Base-by-base conservation (phyloP, 140 eudicot species). In the Ambrosia hybrid region DNA sequence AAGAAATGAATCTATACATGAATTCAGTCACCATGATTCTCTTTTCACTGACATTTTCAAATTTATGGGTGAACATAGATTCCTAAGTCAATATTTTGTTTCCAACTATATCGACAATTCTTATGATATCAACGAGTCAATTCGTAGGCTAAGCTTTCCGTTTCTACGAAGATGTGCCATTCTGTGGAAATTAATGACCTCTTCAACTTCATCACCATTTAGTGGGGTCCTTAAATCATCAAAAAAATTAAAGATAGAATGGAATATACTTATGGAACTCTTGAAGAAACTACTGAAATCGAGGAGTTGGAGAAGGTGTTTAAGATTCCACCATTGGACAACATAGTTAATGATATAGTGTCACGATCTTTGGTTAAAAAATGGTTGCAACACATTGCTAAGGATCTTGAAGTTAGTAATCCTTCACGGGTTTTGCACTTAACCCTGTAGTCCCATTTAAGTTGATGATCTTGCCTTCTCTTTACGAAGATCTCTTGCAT, bases 401-500 rank as follows among this genome's bases (percentile, higher is more conserved):
- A 81, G 66, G 92, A 78, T 57, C 78, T 79, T 82, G 80, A 80
- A 80, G 79, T 52, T 59, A 79, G 52, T 67, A 58, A 51, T 30
- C 63, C 68, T 48, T 81, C 62, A 16, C 36, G 71, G 71, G 83
- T 56, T 55, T 61, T 83, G 71, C 64, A 80, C 41, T 71, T 63
- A 60, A 80, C 79, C 36, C 98, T 63, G 88, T 80, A 49, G 86
- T 89, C 64, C 95, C 95, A 3, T 83, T 83, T 73, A 83, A 75
- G 79, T 80, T 92, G 86, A 89, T 92, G 92, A 61, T 38, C 64
- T 81, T 92, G 85, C 96, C 96, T 52, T 76, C 67, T 67, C 78
- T 92, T 51, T 92, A 89, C 73, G 92, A 92, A 77, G 96, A 92
- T 80, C 86, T 92, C 52, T 72, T 92, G 74, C 98, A 89, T 68